Percentiles rank a stretch among this genome's conserved stretches.
Evolutionary conservation across 495 filamentous ascomycete genomes (phyloP).

Genomic region (Penicillium ochrochloron): DNA sequence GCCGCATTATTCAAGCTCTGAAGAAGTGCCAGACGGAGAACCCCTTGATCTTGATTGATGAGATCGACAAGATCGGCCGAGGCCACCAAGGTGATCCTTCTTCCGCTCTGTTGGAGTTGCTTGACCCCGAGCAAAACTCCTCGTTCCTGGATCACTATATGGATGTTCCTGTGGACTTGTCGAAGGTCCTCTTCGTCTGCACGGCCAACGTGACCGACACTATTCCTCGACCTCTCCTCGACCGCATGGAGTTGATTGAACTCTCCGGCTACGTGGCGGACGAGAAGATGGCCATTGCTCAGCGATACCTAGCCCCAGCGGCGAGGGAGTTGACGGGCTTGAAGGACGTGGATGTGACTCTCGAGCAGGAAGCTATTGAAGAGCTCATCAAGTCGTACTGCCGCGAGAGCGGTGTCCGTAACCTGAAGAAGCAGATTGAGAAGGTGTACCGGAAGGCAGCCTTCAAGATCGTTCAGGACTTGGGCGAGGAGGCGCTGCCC

Average conservation of each 20-base stretch:
- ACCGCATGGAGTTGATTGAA: constrained; percentile 98
- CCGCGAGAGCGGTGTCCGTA: constrained; percentile 94
- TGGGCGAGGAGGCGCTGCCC: constrained; percentile 83
- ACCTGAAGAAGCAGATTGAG: constrained; percentile 99
- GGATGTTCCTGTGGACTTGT: constrained; percentile 97
- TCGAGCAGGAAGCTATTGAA: constrained; percentile 83
- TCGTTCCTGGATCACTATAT: constrained; percentile 99
- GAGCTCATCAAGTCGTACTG: constrained; percentile 99
- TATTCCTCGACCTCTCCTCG: constrained; percentile 90
- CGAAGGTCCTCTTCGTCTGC: constrained; percentile 98
- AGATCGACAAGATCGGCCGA: constrained; percentile 95
- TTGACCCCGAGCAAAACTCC: constrained; percentile 97
- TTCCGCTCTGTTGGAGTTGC: constrained; percentile 89
- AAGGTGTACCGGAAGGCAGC: constrained; percentile 98
- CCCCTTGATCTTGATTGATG: constrained; percentile 94
- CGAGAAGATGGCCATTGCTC: constrained; percentile 98
- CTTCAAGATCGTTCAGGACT: constrained; percentile 93
- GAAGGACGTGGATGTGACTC: constrained; percentile 85
- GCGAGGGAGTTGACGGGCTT: constrained; percentile 90
- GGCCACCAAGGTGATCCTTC: constrained; percentile 97
- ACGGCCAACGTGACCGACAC: constrained; percentile 99
- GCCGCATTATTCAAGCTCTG: constrained; percentile 94
- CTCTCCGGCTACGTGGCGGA: constrained; percentile 97
- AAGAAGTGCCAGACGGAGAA: constrained; percentile 99
- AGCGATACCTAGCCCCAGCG: constrained; percentile 87